A percentile compares a stretch with the other conserved stretches of the same genome.
Conservation (phyloP, 495 filamentous ascomycete species). For the Aspergillus homomorphus region DNA sequence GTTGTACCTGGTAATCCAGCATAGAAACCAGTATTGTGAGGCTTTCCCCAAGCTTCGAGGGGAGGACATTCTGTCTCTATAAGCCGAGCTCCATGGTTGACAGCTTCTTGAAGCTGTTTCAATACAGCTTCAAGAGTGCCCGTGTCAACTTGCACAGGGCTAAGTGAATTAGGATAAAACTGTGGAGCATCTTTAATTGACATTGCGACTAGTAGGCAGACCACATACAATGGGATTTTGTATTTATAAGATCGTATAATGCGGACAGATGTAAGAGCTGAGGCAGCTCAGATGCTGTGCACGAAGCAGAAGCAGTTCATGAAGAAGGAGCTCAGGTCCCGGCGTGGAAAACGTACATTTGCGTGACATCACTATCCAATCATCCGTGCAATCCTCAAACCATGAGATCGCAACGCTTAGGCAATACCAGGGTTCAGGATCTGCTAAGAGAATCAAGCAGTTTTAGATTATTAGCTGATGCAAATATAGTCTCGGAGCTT, state of each 20-base stretch:
- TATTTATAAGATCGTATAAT: neutral
- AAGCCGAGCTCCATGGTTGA: conserved; percentile 27
- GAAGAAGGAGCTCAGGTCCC: neutral
- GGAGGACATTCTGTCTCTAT: conserved; percentile 25
- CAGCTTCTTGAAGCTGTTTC: conserved; percentile 27
- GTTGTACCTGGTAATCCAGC: conserved; percentile 29
- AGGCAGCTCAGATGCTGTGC: neutral
- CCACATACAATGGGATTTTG: neutral
- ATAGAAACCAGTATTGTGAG: conserved; percentile 26
- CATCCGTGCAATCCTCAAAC: neutral
- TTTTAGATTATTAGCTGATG: too few species aligned
- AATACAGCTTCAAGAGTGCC: conserved; percentile 17
- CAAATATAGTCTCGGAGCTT: too few species aligned
- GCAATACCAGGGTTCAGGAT: neutral
- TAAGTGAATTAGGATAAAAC: conserved; percentile 21
- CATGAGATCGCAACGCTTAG: neutral
- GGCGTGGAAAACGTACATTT: neutral
- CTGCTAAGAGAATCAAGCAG: too few species aligned
- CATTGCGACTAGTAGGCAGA: neutral
- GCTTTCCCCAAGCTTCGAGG: conserved; percentile 21
- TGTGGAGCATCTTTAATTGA: conserved; percentile 10
- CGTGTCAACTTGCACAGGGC: conserved; percentile 13
- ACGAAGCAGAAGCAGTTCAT: neutral
- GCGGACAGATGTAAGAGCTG: neutral
- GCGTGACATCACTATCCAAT: neutral